Base-by-base conservation (phyloP, 441 rosid species). In the Theobroma grandiflorum region DNA sequence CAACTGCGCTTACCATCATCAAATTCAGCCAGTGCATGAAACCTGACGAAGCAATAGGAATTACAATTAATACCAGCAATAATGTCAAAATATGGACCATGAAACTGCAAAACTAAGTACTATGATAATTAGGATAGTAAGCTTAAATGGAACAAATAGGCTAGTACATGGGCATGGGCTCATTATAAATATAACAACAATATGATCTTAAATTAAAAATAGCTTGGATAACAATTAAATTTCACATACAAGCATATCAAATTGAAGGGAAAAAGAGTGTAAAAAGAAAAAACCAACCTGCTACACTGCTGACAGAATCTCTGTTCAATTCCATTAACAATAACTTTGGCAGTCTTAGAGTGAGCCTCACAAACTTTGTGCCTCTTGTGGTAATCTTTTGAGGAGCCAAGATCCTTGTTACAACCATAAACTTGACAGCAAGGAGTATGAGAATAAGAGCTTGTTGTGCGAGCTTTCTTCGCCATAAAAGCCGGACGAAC, bases 301-400 rank as follows among this genome's bases (percentile, higher is more conserved):
- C 99, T 96, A 76, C 99, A 96, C 85, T 96, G 99, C 82, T 96
- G 99, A 82, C 99, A 96, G 85, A 96, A 96, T 82, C 99, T 92
- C 86, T 96, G 94, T 50, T 94, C 95, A 59, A 85, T 78, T 37
- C 98, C 99, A 69, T 91, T 91, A 70, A 96, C 98, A 78, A 94
- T 81, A 42, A 94, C 99, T 74, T 79, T 87, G 26, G 98, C 84
- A 66, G 98, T 89, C 88, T 96, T 94, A 16, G 99, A 86, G 86
- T 96, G 99, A 82, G 78, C 79, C 66, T 93, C 98, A 72, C 99
- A 96, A 74, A 96, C 99, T 90, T 86, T 93, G 78, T 96, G 98
- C 87, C 97, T 89, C 91, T 86, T 93, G 85, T 92, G 92, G 82
- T 92, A 93, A 42, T 90, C 93, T 78, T 91, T 93, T n/a, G 92